Conservation (phyloP, 1,139 yeast genomes). For the Yamadazyma mexicana region DNA sequence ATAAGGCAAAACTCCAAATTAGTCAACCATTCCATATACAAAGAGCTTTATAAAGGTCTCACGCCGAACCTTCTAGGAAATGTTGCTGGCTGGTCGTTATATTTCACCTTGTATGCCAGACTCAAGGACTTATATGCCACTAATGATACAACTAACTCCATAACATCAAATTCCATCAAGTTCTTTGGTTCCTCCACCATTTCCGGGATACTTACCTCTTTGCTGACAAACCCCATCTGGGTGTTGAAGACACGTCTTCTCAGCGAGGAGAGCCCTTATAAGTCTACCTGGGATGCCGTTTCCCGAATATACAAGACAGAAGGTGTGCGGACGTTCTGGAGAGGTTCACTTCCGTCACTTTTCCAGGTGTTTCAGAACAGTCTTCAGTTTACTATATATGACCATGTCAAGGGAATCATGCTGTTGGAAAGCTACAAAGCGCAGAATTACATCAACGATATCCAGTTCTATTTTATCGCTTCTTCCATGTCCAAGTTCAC, state of each 20-base stretch:
- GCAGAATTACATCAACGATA: conserved; percentile 24
- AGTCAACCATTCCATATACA: conserved; percentile 8
- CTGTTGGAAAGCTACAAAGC: conserved; percentile 11
- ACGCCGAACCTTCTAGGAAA: conserved; percentile 81
- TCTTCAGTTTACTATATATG: conserved; percentile 82
- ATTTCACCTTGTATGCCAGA: conserved; percentile 71
- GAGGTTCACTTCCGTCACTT: conserved; percentile 79
- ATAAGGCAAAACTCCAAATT: conserved; percentile 3
- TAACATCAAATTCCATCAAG: conserved; percentile 23
- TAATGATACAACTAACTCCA: conserved; percentile 16
- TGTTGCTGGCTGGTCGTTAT: conserved; percentile 84
- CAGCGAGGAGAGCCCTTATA: conserved; percentile 62
- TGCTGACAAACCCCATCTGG: conserved; percentile 91
- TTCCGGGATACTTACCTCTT: conserved; percentile 76
- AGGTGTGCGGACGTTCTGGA: conserved; percentile 75
- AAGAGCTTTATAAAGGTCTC: conserved; percentile 68
- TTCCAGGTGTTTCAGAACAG: conserved; percentile 89
- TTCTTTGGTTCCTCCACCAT: conserved; percentile 39
- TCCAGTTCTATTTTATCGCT: conserved; percentile 59
- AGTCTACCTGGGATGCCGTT: conserved; percentile 57
- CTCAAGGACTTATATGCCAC: conserved; percentile 35
- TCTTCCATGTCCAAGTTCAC: conserved; percentile 70
- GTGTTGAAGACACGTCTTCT: conserved; percentile 85
- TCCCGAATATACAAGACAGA: conserved; percentile 52
- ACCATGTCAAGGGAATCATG: conserved; percentile 53